Evolutionary conservation across 2,329 filamentous ascomycete genomes (phyloP).

Genomic region (Stemphylium beticola): DNA sequence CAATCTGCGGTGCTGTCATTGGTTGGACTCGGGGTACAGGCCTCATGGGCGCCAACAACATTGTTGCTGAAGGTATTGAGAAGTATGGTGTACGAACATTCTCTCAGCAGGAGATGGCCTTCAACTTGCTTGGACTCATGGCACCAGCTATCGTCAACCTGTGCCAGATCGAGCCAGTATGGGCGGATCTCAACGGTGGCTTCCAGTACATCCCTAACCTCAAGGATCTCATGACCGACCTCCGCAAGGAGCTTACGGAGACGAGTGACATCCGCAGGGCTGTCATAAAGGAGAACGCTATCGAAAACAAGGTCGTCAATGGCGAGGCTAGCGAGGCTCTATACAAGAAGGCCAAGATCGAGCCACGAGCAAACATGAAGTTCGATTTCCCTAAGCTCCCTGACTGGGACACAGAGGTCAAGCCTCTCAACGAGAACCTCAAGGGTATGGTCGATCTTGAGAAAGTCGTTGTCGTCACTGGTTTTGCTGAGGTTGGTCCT

Average conservation of each 20-base stretch:
- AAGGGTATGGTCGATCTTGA: conserved; percentile 99
- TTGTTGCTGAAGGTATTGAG: conserved; percentile 96
- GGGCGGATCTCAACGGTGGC: conserved; percentile 95
- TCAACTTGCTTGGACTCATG: conserved; percentile 97
- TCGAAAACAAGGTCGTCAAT: conserved; percentile 97
- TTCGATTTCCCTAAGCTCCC: conserved; percentile 92
- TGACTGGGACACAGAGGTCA: conserved; percentile 89
- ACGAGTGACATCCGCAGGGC: conserved; percentile 92
- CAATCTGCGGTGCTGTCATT: conserved; percentile 97
- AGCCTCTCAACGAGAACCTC: conserved; percentile 84
- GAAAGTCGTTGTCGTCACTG: conserved; percentile 96
- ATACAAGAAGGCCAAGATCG: conserved; percentile 92
- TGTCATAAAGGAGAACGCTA: conserved; percentile 91
- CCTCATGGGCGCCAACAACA: conserved; percentile 97
- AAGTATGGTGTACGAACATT: conserved; percentile 97
- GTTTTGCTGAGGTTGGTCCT: conserved; percentile 93
- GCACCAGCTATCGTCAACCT: conserved; percentile 91
- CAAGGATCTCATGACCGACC: conserved; percentile 90
- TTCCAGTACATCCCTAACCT: conserved; percentile 97
- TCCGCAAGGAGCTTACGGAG: conserved; percentile 93
- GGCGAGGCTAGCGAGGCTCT: conserved; percentile 89
- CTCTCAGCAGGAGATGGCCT: conserved; percentile 99
- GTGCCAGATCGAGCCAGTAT: conserved; percentile 94
- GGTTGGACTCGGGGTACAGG: conserved; percentile 99
- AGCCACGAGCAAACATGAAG: conserved; percentile 97